Evolutionary conservation across 805 yeast species (phyloP).

Genomic region (Saccharomycopsis schoenii): DNA sequence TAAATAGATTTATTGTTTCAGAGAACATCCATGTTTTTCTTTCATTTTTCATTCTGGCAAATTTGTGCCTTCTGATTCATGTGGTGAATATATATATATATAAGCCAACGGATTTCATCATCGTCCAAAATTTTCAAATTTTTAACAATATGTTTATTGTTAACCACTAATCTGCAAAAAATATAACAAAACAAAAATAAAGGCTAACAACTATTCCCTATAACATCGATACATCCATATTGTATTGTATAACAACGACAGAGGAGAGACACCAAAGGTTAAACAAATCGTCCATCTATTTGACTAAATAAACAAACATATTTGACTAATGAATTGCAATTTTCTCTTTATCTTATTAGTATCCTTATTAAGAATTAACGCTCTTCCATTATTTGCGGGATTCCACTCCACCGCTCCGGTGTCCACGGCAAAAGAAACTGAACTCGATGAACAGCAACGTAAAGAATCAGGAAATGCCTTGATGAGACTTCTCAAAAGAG

Average conservation of each 20-base stretch:
- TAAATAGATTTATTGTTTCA: background rate
- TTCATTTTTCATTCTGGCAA: background rate
- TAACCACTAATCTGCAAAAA: background rate
- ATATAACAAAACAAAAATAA: background rate
- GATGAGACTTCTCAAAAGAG: constrained; percentile 1
- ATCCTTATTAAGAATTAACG: background rate
- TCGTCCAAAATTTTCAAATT: background rate
- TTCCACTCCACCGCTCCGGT: background rate
- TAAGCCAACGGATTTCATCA: background rate
- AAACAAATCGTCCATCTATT: too few species aligned
- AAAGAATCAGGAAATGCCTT: background rate
- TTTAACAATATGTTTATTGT: background rate
- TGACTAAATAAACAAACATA: background rate
- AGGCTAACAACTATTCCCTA: background rate
- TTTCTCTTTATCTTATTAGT: background rate
- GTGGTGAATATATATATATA: background rate
- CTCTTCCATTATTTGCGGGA: background rate
- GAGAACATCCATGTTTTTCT: background rate
- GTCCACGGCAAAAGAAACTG: background rate
- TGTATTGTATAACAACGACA: too few species aligned
- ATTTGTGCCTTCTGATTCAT: background rate
- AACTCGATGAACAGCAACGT: background rate
- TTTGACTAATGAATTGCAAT: background rate
- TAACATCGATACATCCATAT: too few species aligned
- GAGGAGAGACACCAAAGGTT: too few species aligned